phyloP scores from a whole-genome alignment of 140 eudicot species.

The Ambrosia hybrid region DNA sequence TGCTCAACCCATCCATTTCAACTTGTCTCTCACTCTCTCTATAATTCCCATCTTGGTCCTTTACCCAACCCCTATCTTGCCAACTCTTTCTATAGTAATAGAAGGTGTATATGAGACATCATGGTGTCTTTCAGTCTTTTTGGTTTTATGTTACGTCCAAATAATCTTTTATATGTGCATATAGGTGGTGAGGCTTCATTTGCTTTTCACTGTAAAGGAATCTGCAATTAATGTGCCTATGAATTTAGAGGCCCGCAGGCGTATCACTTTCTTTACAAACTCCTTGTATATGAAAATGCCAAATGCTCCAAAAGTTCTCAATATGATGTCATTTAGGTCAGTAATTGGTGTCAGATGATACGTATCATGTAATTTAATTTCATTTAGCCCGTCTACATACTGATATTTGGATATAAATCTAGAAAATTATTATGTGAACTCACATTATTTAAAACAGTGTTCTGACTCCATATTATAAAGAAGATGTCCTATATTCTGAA shows the following conservation, averaged over 20 bases:
- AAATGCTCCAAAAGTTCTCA: constrained; percentile 85
- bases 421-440: constrained; percentile 15
- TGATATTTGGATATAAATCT: constrained; percentile 8
- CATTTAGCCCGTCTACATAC: constrained; percentile 17
- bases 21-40: too few relatives aligned
- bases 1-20: too few relatives aligned
- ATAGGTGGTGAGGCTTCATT: constrained; percentile 85
- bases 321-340: constrained; percentile 97
- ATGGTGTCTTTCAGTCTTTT: background rate
- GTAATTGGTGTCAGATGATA: constrained; percentile 27
- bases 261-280: constrained; percentile 93
- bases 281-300: constrained; percentile 98
- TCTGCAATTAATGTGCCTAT: constrained; percentile 96
- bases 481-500: constrained; percentile 88
- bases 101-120: too few relatives aligned
- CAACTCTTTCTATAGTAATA: too few relatives aligned
- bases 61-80: too few relatives aligned
- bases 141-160: constrained; percentile 7
- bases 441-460: constrained; percentile 52
- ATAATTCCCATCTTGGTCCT: too few relatives aligned
- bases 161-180: background rate
- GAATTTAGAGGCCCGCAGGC: constrained; percentile 97
- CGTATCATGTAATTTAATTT: background rate
- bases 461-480: constrained; percentile 90
- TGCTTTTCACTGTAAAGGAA: constrained; percentile 93